phyloP scores from a whole-genome alignment of 148 eudicot species.

The Oxyria digyna region DNA sequence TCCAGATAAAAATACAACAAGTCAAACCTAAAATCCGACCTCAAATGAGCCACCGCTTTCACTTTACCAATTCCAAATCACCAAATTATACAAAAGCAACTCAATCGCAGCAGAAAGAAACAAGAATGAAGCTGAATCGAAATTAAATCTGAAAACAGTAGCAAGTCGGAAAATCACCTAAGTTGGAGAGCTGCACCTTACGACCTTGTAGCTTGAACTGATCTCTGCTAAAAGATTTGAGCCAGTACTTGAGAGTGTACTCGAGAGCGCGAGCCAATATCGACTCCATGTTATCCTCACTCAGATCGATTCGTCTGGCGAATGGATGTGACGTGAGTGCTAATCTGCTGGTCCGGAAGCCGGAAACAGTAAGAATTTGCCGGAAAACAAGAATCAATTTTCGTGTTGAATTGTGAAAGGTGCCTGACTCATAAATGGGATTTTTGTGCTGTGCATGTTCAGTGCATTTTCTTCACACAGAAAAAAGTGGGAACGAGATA shows the following conservation, averaged over 20 bases:
- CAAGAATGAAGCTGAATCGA: background rate
- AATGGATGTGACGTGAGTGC: too few species aligned
- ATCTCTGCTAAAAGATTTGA: slow-evolving; percentile 85
- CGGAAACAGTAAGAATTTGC: background rate
- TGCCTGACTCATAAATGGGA: background rate
- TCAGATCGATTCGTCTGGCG: background rate
- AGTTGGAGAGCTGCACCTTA: slow-evolving; percentile 79
- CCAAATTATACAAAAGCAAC: background rate
- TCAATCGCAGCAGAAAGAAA: background rate
- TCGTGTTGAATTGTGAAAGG: background rate
- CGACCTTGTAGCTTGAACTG: slow-evolving; percentile 93
- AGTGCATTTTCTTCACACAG: background rate
- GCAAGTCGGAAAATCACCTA: slow-evolving; percentile 31
- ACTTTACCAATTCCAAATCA: background rate
- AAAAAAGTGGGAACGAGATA: background rate
- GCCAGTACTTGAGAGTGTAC: slow-evolving; percentile 87
- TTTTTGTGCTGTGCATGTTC: background rate
- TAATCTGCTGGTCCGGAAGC: background rate
- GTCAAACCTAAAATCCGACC: slow-evolving; percentile 11
- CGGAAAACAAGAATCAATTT: background rate
- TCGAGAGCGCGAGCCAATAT: slow-evolving; percentile 82
- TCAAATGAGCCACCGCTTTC: slow-evolving; percentile 8
- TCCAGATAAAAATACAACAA: background rate
- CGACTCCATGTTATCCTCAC: slow-evolving; percentile 51
- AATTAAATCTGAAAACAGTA: background rate